Percentiles rank a stretch among this genome's conserved stretches.
Conservation (phyloP, 2,329 filamentous ascomycete species). For the Bipolaris gigantea region DNA sequence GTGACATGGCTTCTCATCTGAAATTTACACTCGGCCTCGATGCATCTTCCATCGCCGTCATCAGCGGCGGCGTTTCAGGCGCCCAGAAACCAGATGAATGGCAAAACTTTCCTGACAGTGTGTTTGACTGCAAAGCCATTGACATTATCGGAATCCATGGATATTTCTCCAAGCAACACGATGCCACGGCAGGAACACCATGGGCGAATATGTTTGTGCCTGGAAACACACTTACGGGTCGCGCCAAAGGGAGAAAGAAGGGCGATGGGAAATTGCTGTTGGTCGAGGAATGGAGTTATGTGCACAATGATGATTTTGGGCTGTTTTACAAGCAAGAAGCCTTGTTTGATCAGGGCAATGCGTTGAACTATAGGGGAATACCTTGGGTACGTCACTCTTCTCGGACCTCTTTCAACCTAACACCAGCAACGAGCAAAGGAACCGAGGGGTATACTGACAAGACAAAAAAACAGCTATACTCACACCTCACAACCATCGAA, state of each 20-base stretch:
- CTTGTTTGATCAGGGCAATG: conserved; percentile 42
- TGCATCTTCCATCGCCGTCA: conserved; percentile 36
- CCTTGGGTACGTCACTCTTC: conserved; percentile 34
- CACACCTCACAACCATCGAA: conserved; percentile 29
- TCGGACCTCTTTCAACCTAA: too few species aligned
- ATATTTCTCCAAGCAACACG: conserved; percentile 28
- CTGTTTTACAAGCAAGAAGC: conserved; percentile 38
- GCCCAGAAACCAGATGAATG: conserved; percentile 26
- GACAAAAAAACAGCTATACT: conserved; percentile 29
- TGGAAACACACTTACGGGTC: conserved; percentile 37
- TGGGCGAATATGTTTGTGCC: conserved; percentile 43
- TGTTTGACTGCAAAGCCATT: conserved; percentile 37
- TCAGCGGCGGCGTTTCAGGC: conserved; percentile 42
- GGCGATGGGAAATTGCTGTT: conserved; percentile 35
- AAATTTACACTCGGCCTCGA: conserved; percentile 35
- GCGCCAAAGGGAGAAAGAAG: conserved; percentile 29
- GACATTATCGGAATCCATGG: conserved; percentile 43
- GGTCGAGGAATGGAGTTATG: conserved; percentile 41
- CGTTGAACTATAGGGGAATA: conserved; percentile 41
- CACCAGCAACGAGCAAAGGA: neutral
- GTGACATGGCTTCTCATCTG: conserved; percentile 38
- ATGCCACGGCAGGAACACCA: conserved; percentile 34
- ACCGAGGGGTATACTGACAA: conserved; percentile 1
- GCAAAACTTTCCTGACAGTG: conserved; percentile 39
- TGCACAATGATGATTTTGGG: conserved; percentile 24